phyloP scores from a whole-genome alignment of 2,329 filamentous ascomycete genomes.

The Xylaria sp. region DNA sequence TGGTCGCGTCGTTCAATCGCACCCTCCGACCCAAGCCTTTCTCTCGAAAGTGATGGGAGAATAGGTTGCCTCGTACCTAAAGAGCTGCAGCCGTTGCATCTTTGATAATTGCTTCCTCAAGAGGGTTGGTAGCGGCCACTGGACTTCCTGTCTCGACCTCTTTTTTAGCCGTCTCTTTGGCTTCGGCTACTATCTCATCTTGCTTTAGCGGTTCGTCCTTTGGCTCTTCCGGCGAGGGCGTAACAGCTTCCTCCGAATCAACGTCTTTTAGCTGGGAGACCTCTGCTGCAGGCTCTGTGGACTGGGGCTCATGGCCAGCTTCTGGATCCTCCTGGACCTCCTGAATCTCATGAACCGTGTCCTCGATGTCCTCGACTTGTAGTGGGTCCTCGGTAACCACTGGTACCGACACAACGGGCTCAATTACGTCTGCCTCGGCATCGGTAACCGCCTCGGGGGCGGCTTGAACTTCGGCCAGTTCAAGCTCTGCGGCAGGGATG shows the following conservation, averaged over 20 bases:
- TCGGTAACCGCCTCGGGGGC: not conserved
- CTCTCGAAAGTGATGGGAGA: slow-evolving; percentile 17
- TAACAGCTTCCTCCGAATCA: slow-evolving; percentile 5
- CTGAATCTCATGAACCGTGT: slow-evolving; percentile 34
- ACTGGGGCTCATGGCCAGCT: slow-evolving; percentile 19
- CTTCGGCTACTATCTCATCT: slow-evolving; percentile 21
- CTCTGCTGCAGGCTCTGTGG: slow-evolving; percentile 20
- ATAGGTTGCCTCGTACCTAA: slow-evolving; percentile 30
- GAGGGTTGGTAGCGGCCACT: not conserved
- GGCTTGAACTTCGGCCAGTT: slow-evolving; percentile 22
- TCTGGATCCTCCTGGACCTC: slow-evolving; percentile 22
- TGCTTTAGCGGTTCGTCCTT: slow-evolving; percentile 11
- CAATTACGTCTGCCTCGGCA: not conserved
- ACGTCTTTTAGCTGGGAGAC: slow-evolving; percentile 8
- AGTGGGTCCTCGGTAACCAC: slow-evolving; percentile 39
- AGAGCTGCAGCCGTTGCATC: slow-evolving; percentile 23
- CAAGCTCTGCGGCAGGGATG: slow-evolving; percentile 33
- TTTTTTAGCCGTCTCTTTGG: slow-evolving; percentile 20
- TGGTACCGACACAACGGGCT: slow-evolving; percentile 20
- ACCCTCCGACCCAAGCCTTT: slow-evolving; percentile 19
- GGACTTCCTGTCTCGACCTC: slow-evolving; percentile 10
- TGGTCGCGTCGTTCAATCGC: not conserved
- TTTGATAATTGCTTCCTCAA: slow-evolving; percentile 7
- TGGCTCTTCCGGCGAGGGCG: not conserved
- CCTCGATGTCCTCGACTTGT: slow-evolving; percentile 48